Conservation (phyloP, 2,329 filamentous ascomycete genomes). For the Curvularia hawaiiensis region DNA sequence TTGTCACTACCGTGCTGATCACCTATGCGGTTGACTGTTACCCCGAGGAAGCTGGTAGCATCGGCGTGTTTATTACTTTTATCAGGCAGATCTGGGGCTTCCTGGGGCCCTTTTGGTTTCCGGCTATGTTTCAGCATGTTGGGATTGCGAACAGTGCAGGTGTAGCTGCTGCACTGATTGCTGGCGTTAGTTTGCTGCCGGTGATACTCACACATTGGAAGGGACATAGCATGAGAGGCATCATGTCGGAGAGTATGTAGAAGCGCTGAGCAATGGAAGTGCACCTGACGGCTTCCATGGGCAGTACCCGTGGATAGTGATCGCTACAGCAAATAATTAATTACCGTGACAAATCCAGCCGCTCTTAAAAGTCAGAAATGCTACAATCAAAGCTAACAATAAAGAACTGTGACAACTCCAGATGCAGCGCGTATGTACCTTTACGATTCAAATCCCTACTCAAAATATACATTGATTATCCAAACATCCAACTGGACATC, state of each 20-base stretch:
- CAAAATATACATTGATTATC: background rate
- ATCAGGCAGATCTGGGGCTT: slow-evolving; percentile 57
- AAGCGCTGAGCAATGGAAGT: background rate
- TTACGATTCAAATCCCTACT: background rate
- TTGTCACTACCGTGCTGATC: slow-evolving; percentile 64
- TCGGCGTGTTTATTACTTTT: slow-evolving; percentile 65
- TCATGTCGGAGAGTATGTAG: slow-evolving; percentile 26
- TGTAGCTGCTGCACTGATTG: slow-evolving; percentile 42
- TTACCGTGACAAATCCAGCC: too few species aligned
- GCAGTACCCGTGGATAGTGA: background rate
- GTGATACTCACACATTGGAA: slow-evolving; percentile 35
- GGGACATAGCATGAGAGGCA: slow-evolving; percentile 23
- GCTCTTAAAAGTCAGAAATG: too few species aligned
- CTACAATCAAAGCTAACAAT: too few species aligned
- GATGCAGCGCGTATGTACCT: background rate
- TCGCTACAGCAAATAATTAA: too few species aligned
- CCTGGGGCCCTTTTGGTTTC: slow-evolving; percentile 51
- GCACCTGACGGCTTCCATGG: background rate
- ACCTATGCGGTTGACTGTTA: slow-evolving; percentile 67
- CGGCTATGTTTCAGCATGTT: slow-evolving; percentile 47
- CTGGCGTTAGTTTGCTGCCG: slow-evolving; percentile 32
- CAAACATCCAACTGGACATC: background rate
- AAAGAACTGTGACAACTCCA: too few species aligned
- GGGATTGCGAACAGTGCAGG: slow-evolving; percentile 47
- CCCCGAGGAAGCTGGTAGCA: slow-evolving; percentile 56